Evolutionary conservation across 1,139 yeast genomes (phyloP), one percentile per base, ranked within the genome.

Genomic region (Saccharomycopsis phalli): DNA sequence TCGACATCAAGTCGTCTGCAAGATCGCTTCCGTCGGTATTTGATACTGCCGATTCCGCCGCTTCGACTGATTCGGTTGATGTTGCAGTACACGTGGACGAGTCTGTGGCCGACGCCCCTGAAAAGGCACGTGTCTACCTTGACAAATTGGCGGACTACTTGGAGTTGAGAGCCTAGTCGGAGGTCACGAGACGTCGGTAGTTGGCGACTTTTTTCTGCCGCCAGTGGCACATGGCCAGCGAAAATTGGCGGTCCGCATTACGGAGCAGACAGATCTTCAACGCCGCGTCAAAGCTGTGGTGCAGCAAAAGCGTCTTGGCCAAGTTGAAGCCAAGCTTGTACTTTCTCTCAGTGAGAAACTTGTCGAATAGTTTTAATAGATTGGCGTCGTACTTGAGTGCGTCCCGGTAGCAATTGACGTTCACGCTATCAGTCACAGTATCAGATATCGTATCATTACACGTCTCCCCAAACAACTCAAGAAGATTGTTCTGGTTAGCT

Each of bases 11-110:
- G 18, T 37, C 45, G 16, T 10, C 21, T 18, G 31, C 13, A 14
- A 34, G 31, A 8, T n/a, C 48, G 26, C 7, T 47, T 22, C 31
- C 28, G 6, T 17, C 28, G 4, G 10, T 21, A 11, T 6, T 19
- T 18, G 19, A 14, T 4, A 13, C 21, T 18, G 33, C 37, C 21
- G 46, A 46, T 3, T 33, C 41, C 2, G 16, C 47, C 48, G 40
- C 44, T 5, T 40, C 47, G 4, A 34, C 49, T 7, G 46, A 54
- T 6, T 48, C 58, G 3, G 59, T 69, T 18, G 59, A 60, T 23
- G 60, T 72, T 22, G 60, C 61, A 30, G 68, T 80, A 36, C 67
- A 65, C 14, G 64, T 77, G 46, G 72, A 74, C 46, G 61, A 60
- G 31, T 60, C 60, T 45, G 66, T 61, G 26, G 52, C 57, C 13